Conservation (phyloP, 805 yeast genomes). For the Cyberlindnera veronae region DNA sequence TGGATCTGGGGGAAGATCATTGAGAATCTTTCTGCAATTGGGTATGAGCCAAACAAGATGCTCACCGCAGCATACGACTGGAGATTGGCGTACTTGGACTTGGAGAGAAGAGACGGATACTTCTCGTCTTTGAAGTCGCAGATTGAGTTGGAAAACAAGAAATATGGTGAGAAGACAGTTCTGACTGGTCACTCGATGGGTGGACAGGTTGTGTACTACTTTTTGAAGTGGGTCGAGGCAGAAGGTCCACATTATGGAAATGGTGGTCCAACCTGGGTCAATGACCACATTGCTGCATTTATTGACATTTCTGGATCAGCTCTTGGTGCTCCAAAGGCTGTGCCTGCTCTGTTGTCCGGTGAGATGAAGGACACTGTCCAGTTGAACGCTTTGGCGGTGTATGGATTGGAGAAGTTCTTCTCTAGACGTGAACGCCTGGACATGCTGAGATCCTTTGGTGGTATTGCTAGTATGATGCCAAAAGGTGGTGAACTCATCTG, state of each 20-base stretch:
- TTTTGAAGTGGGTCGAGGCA: constrained; percentile 96
- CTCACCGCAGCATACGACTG: constrained; percentile 91
- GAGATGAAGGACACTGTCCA: constrained; percentile 98
- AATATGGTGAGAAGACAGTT: constrained; percentile 65
- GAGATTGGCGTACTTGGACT: constrained; percentile 86
- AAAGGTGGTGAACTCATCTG: constrained; percentile 90
- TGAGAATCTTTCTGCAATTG: constrained; percentile 92
- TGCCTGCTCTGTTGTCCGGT: constrained; percentile 90
- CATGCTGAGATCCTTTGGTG: constrained; percentile 86
- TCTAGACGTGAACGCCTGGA: constrained; percentile 86
- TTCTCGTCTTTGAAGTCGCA: constrained; percentile 71
- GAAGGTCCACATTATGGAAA: constrained; percentile 76
- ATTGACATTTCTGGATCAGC: constrained; percentile 88
- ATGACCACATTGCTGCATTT: constrained; percentile 73
- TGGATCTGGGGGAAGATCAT: constrained; percentile 98
- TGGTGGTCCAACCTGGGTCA: constrained; percentile 90
- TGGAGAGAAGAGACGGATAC: constrained; percentile 84
- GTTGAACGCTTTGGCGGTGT: constrained; percentile 85
- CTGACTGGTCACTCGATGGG: constrained; percentile 96
- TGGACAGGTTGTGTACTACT: constrained; percentile 81
- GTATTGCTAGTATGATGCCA: constrained; percentile 92
- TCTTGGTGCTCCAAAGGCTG: constrained; percentile 91
- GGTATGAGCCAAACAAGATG: constrained; percentile 92
- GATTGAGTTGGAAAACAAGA: constrained; percentile 56
- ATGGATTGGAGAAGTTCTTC: constrained; percentile 91